These are phyloP conservation scores for Grosmannia serpens DNA, from an alignment of 2,329 filamentous ascomycete genomes.

Conservation along the genomic window DNA sequence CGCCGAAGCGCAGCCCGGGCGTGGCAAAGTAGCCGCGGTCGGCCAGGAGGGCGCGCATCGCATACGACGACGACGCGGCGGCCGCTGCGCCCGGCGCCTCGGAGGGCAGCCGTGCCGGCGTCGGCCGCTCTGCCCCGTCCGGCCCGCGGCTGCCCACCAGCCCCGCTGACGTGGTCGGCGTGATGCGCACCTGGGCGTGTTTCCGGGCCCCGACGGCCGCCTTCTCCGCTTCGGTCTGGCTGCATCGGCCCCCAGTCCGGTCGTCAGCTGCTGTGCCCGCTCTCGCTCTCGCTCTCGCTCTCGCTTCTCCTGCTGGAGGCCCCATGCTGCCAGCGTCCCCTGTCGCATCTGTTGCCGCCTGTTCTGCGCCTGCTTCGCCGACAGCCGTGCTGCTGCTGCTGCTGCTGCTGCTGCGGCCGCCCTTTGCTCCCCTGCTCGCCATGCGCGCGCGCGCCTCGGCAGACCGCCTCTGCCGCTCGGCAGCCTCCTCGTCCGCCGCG, in stretches of 20 bases:
- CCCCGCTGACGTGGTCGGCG: slow-evolving; percentile 26
- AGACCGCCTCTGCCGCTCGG: slow-evolving; percentile 17
- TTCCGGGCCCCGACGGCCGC: not conserved
- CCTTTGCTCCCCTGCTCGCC: not conserved
- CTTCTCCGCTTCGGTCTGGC: not conserved
- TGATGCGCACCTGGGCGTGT: slow-evolving; percentile 18
- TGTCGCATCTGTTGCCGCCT: too few relatives aligned
- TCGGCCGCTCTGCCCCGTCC: not conserved
- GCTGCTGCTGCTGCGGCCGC: not conserved
- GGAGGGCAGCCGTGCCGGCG: not conserved
- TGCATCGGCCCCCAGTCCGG: too few relatives aligned
- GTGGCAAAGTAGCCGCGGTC: slow-evolving; percentile 73
- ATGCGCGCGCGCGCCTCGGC: slow-evolving; percentile 8
- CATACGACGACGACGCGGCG: slow-evolving; percentile 42
- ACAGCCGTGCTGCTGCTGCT: not conserved
- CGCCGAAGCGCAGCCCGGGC: slow-evolving; percentile 87
- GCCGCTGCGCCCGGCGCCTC: slow-evolving; percentile 7
- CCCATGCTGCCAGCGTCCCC: too few relatives aligned
- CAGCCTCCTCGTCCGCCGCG: slow-evolving; percentile 24
- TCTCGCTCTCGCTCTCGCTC: too few relatives aligned
- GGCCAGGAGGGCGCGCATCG: slow-evolving; percentile 73
- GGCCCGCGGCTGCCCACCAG: slow-evolving; percentile 14
- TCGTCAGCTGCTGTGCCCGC: too few relatives aligned
- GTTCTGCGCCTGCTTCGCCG: not conserved
- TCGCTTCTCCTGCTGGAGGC: too few relatives aligned